Conservation (phyloP, 192 early-diverging fungal species). For the Chytriomyces confervae region DNA sequence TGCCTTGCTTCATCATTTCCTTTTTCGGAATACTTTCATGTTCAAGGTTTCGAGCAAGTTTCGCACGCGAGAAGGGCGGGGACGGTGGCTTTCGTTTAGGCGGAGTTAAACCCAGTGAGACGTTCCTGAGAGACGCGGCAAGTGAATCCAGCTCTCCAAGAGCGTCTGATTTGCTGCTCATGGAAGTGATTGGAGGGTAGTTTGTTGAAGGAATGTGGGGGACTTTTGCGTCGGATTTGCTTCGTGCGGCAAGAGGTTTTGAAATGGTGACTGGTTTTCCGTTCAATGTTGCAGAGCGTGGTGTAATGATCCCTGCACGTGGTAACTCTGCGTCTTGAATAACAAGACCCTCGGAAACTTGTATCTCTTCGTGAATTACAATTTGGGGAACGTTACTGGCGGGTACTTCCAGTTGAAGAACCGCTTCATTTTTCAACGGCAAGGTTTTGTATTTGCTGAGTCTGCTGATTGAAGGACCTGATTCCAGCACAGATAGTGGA, state of each 20-base stretch:
- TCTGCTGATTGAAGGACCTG: background rate
- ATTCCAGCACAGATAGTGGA: constrained; percentile 38
- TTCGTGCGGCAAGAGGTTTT: background rate
- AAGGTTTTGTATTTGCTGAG: constrained; percentile 10
- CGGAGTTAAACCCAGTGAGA: background rate
- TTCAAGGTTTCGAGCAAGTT: too few species aligned
- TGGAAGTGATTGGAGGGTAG: background rate
- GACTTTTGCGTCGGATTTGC: background rate
- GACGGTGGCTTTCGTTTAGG: background rate
- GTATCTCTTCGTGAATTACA: too few species aligned
- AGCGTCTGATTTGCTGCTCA: background rate
- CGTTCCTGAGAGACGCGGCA: background rate
- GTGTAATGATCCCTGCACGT: background rate
- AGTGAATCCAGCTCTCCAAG: background rate
- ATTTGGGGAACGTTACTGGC: too few species aligned
- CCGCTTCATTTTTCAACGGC: background rate
- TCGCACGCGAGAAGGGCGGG: background rate
- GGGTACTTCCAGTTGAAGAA: background rate
- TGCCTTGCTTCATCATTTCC: too few species aligned
- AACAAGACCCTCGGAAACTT: background rate
- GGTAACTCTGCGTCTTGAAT: background rate
- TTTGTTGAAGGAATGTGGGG: too few species aligned
- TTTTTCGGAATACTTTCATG: too few species aligned
- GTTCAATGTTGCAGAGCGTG: background rate
- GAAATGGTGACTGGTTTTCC: background rate